Conservation (phyloP, 495 filamentous ascomycete species). For the Lasiosphaeria miniovina region DNA sequence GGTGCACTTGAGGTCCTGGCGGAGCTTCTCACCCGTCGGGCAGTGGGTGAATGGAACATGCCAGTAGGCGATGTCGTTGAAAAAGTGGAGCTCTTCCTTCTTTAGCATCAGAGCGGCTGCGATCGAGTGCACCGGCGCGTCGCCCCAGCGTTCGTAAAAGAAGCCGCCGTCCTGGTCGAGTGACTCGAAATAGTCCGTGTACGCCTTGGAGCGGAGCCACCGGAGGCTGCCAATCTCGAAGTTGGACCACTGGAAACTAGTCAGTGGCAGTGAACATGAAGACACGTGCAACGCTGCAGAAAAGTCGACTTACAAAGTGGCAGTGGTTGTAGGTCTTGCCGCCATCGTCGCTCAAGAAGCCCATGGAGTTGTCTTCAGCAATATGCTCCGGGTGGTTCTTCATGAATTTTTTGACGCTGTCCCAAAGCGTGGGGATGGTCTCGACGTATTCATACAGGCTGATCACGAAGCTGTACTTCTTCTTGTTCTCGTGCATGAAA, state of each 20-base stretch:
- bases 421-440: slow-evolving; percentile 95
- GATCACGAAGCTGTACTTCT: slow-evolving; percentile 87
- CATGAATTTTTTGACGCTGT: slow-evolving; percentile 88
- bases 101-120: slow-evolving; percentile 79
- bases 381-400: slow-evolving; percentile 85
- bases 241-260: slow-evolving; percentile 71
- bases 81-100: slow-evolving; percentile 96
- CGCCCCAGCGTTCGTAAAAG: slow-evolving; percentile 92
- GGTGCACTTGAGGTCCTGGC: slow-evolving; percentile 80
- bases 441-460: slow-evolving; percentile 93
- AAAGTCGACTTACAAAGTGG: slow-evolving; percentile 72
- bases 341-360: slow-evolving; percentile 84
- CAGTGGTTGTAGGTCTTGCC: slow-evolving; percentile 93
- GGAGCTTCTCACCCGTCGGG: slow-evolving; percentile 77
- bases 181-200: slow-evolving; percentile 75
- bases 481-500: slow-evolving; percentile 81
- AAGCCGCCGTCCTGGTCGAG: slow-evolving; percentile 83
- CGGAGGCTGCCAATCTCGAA: slow-evolving; percentile 84
- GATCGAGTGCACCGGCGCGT: slow-evolving; percentile 93
- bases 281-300: not conserved
- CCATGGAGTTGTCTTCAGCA: slow-evolving; percentile 78
- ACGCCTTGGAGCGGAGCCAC: slow-evolving; percentile 77
- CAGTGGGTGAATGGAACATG: slow-evolving; percentile 99
- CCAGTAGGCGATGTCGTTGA: slow-evolving; percentile 97
- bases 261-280: slow-evolving; percentile 18